Evolutionary conservation across 345 rosid species (phyloP).

Genomic region (Hypericum androsaemum): DNA sequence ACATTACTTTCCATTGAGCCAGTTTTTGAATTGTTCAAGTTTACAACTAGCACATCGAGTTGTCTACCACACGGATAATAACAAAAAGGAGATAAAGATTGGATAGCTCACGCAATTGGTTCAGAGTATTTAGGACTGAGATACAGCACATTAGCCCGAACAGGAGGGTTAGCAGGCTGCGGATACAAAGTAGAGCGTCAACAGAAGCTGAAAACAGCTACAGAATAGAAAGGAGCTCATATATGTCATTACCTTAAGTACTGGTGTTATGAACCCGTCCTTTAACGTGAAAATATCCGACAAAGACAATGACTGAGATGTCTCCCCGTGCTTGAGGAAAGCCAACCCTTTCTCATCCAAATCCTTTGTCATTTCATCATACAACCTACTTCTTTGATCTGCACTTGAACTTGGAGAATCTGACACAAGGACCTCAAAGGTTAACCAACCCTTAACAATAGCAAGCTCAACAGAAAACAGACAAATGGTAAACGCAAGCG

Average conservation of each 20-base stretch:
- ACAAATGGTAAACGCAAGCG: too few species aligned
- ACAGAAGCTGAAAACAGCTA: not conserved
- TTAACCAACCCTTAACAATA: not conserved
- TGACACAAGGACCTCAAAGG: constrained; percentile 12
- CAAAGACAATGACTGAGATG: constrained; percentile 75
- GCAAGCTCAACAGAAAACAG: too few species aligned
- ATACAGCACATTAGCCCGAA: constrained; percentile 77
- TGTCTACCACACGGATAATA: not conserved
- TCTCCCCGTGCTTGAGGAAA: constrained; percentile 78
- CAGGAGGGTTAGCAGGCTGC: constrained; percentile 83
- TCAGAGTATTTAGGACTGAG: constrained; percentile 54
- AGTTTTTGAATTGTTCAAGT: too few species aligned
- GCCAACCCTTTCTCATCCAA: constrained; percentile 57
- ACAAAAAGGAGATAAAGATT: constrained; percentile 12
- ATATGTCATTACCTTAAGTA: constrained; percentile 43
- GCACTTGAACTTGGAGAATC: constrained; percentile 29
- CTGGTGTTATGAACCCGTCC: constrained; percentile 56
- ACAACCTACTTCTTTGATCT: constrained; percentile 48
- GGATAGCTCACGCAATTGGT: constrained; percentile 63
- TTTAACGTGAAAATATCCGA: constrained; percentile 66
- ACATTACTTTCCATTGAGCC: too few species aligned
- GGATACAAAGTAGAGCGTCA: constrained; percentile 9
- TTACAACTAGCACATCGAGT: too few species aligned
- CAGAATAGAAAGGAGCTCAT: not conserved
- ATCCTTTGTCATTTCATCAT: constrained; percentile 73